Percentiles rank a stretch among this genome's conserved stretches.
Conservation (phyloP, 306 rosid genomes). For the Potentilla sterilis region DNA sequence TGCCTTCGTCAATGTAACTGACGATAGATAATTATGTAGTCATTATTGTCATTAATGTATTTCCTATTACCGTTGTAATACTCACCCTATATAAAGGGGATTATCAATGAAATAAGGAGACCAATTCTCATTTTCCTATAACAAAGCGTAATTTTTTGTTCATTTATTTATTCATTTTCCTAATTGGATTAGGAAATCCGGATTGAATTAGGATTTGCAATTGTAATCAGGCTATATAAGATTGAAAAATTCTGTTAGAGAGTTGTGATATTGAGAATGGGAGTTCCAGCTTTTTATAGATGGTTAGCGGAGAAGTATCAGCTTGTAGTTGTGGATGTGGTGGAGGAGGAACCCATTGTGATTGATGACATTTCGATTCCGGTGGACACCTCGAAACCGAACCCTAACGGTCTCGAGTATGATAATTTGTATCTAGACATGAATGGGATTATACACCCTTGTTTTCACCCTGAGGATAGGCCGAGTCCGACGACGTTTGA, state of each 20-base stretch:
- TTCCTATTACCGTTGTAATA: no score
- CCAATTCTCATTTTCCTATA: no score
- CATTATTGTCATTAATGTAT: no score
- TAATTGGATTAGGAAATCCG: neutral
- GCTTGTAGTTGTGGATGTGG: constrained; percentile 64
- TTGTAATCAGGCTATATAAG: neutral
- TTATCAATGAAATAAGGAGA: no score
- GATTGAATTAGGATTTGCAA: neutral
- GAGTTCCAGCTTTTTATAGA: constrained; percentile 93
- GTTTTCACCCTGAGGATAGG: constrained; percentile 98
- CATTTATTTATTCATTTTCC: no score
- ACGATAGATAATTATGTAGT: no score
- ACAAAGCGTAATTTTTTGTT: no score
- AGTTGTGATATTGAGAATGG: constrained; percentile 44
- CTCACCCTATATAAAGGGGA: no score
- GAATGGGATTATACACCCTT: constrained; percentile 95
- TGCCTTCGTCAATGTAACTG: no score
- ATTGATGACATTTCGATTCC: constrained; percentile 73
- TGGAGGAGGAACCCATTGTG: constrained; percentile 81
- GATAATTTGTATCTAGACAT: constrained; percentile 93
- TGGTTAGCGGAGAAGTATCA: constrained; percentile 98
- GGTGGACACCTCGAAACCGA: constrained; percentile 68
- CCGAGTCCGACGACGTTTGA: constrained; percentile 75
- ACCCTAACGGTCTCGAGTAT: constrained; percentile 72
- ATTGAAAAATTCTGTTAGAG: neutral